These are phyloP conservation scores for Persicaria maculosa DNA, from an alignment of 148 eudicot genomes.

Conservation along the genomic window DNA sequence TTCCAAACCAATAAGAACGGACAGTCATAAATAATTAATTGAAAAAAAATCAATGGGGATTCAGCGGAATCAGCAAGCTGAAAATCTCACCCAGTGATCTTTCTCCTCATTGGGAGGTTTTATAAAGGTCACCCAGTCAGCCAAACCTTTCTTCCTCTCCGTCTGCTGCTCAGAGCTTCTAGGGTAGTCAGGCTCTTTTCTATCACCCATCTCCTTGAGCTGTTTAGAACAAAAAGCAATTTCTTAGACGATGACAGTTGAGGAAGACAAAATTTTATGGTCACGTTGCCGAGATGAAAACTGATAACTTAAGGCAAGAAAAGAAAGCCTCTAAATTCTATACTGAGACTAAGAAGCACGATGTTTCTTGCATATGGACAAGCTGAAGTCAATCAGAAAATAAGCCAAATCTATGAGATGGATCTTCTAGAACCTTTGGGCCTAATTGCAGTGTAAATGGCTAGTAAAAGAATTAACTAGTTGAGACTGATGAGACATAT, in stretches of 20 bases:
- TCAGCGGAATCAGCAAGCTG: not conserved
- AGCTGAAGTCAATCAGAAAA: no score
- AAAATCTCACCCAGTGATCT: conserved; percentile 73
- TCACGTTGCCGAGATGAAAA: not conserved
- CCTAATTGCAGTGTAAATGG: no score
- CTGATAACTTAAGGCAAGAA: not conserved
- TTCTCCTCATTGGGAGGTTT: conserved; percentile 88
- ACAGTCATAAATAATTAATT: not conserved
- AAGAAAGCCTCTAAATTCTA: no score
- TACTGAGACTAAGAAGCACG: no score
- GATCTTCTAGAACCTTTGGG: no score
- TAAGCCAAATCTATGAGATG: no score
- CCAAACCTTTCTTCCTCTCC: conserved; percentile 77
- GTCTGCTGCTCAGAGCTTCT: conserved; percentile 49
- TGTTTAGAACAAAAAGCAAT: conserved; percentile 18
- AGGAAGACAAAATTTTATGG: not conserved
- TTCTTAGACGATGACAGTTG: not conserved
- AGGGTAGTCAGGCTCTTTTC: conserved; percentile 47
- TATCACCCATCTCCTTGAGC: conserved; percentile 90
- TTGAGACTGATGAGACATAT: no score
- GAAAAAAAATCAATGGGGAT: not conserved
- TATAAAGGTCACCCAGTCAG: conserved; percentile 62
- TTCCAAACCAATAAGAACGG: not conserved
- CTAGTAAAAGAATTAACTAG: no score
- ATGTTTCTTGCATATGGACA: no score